Conservation (phyloP, 2,329 filamentous ascomycete genomes). For the Colletotrichum filicis region DNA sequence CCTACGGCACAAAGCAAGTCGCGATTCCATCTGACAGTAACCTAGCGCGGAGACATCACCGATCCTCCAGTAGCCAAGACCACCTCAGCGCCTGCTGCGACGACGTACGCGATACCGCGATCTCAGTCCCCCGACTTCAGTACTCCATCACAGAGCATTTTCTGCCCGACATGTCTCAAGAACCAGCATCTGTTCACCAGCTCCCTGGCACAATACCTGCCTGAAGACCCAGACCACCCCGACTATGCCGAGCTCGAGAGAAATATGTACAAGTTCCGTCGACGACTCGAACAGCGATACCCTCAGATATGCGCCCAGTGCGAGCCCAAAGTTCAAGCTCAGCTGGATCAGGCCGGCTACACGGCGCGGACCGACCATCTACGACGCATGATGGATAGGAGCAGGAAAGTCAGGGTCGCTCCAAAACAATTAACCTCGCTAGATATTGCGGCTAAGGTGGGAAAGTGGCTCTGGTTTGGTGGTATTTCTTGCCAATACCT, state of each 20-base stretch:
- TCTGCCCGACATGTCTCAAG: constrained; percentile 83
- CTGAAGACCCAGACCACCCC: constrained; percentile 71
- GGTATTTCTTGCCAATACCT: constrained; percentile 57
- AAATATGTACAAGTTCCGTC: constrained; percentile 76
- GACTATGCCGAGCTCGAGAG: constrained; percentile 76
- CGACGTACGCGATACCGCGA: constrained; percentile 60
- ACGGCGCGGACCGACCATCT: constrained; percentile 86
- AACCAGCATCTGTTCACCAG: constrained; percentile 88
- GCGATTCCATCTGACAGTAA: not conserved
- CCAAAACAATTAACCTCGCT: constrained; percentile 52
- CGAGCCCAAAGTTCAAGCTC: constrained; percentile 76
- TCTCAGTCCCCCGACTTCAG: constrained; percentile 48
- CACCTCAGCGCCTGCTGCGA: constrained; percentile 52
- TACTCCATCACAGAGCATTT: constrained; percentile 53
- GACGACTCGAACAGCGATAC: constrained; percentile 82
- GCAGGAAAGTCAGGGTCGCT: constrained; percentile 56
- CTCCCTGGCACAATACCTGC: constrained; percentile 83
- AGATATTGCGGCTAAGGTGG: constrained; percentile 55
- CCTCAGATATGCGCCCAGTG: constrained; percentile 89
- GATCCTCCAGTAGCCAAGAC: constrained; percentile 79
- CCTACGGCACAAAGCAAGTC: not conserved
- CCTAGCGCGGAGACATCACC: constrained; percentile 85
- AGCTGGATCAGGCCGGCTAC: constrained; percentile 79
- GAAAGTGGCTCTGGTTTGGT: constrained; percentile 60
- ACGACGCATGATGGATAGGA: constrained; percentile 78